Conservation (phyloP, 129 eudicot genomes). For the Kitagawia praeruptora region DNA sequence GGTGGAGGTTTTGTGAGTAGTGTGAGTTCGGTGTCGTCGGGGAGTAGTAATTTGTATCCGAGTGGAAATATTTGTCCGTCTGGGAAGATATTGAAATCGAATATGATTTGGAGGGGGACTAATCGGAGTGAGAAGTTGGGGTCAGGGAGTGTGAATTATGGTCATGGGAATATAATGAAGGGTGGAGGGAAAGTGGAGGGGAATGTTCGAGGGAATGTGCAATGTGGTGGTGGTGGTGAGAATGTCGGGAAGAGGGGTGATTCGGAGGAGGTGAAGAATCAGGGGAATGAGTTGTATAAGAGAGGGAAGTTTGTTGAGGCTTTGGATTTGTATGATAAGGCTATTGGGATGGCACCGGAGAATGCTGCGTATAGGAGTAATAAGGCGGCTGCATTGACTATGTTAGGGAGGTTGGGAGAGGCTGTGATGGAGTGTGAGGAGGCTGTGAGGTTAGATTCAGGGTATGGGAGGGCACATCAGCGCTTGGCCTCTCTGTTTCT, state of each 20-base stretch:
- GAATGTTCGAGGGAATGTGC: slow-evolving; percentile 11
- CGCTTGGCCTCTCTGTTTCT: slow-evolving; percentile 50
- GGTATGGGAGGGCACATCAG: slow-evolving; percentile 48
- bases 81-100: slow-evolving; percentile 42
- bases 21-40: slow-evolving; percentile 35
- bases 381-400: slow-evolving; percentile 52
- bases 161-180: slow-evolving; percentile 51
- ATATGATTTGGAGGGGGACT: slow-evolving; percentile 28
- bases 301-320: slow-evolving; percentile 42
- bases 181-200: slow-evolving; percentile 10
- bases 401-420: slow-evolving; percentile 53
- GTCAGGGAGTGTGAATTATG: slow-evolving; percentile 42
- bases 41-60: slow-evolving; percentile 31
- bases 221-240: slow-evolving; percentile 21
- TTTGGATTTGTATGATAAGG: slow-evolving; percentile 37
- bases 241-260: slow-evolving; percentile 28
- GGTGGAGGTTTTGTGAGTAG: slow-evolving; percentile 14
- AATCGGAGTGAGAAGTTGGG: slow-evolving; percentile 41
- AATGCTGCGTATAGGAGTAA: slow-evolving; percentile 58
- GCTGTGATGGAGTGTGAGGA: slow-evolving; percentile 52
- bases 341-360: slow-evolving; percentile 35
- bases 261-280: slow-evolving; percentile 42
- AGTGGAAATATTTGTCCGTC: slow-evolving; percentile 54
- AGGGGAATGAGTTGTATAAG: slow-evolving; percentile 50
- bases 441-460: slow-evolving; percentile 53